Percentiles rank a stretch among this genome's conserved stretches.
Evolutionary conservation across 306 rosid genomes (phyloP).

Genomic region (Heteromeles arbutifolia): DNA sequence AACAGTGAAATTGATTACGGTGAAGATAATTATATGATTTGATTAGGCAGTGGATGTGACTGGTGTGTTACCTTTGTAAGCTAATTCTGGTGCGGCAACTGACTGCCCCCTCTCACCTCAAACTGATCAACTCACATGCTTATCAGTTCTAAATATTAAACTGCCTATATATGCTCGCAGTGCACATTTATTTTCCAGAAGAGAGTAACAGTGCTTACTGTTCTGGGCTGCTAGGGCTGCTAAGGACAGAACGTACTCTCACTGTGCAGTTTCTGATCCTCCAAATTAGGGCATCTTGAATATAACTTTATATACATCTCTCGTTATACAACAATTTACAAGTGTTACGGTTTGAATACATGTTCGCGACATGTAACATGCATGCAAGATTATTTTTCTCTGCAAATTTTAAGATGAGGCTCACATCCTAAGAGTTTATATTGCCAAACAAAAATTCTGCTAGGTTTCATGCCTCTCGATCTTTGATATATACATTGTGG

Average conservation of each 20-base stretch:
- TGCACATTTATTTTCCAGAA: neutral
- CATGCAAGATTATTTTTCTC: no score
- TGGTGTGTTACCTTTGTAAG: neutral
- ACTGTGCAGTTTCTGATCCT: neutral
- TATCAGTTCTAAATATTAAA: neutral
- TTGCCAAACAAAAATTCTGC: neutral
- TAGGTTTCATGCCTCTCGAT: neutral
- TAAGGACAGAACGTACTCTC: neutral
- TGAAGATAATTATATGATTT: neutral
- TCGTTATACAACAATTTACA: neutral
- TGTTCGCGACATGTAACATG: no score
- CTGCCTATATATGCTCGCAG: neutral
- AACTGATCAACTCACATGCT: neutral
- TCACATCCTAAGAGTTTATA: neutral
- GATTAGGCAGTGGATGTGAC: constrained; percentile 9
- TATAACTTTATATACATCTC: no score
- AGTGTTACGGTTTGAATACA: neutral
- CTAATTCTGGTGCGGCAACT: neutral
- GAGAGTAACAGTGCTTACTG: neutral
- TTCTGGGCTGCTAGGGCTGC: neutral
- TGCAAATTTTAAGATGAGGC: neutral
- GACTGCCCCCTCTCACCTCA: neutral
- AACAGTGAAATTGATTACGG: neutral
- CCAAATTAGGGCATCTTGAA: neutral
- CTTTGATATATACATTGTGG: neutral